These are phyloP conservation scores for Coemansia sp. DNA, from an alignment of 192 early-diverging fungal genomes.

Conservation along the genomic window DNA sequence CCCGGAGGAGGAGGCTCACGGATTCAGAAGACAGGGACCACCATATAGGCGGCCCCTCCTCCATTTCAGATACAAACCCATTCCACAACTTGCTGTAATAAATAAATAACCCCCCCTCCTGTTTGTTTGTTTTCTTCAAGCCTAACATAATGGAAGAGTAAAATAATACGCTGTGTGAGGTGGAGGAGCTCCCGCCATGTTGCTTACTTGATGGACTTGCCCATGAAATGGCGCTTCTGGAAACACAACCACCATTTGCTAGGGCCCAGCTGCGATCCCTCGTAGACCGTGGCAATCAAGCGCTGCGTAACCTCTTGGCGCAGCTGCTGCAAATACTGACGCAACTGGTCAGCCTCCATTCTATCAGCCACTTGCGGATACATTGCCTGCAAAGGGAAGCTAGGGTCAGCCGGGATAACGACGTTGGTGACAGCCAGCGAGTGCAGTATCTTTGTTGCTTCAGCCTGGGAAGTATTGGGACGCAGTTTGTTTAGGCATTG, in stretches of 20 bases:
- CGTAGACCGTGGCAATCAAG: slow-evolving; percentile 76
- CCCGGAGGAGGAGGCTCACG: too few species aligned
- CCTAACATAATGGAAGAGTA: neutral
- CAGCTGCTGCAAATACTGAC: slow-evolving; percentile 87
- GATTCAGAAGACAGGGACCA: neutral
- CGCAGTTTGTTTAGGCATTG: slow-evolving; percentile 74
- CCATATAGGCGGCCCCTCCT: neutral
- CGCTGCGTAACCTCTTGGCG: slow-evolving; percentile 86
- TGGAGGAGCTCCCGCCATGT: too few species aligned
- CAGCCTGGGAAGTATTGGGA: slow-evolving; percentile 62
- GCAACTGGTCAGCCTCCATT: slow-evolving; percentile 77
- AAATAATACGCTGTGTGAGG: too few species aligned
- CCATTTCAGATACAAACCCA: slow-evolving; percentile 9
- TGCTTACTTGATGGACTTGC: slow-evolving; percentile 73
- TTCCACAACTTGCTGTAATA: slow-evolving; percentile 5
- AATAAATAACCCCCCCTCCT: neutral
- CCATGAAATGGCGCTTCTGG: slow-evolving; percentile 99
- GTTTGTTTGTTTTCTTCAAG: neutral
- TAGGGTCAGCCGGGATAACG: slow-evolving; percentile 88
- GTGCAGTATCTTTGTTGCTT: slow-evolving; percentile 78
- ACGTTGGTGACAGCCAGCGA: slow-evolving; percentile 90
- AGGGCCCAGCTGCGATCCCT: slow-evolving; percentile 64
- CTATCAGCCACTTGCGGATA: slow-evolving; percentile 72
- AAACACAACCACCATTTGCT: slow-evolving; percentile 99
- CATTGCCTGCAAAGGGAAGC: slow-evolving; percentile 91